Conservation (phyloP, 108 stramenopile genomes). For the Conticribra weissflogii region DNA sequence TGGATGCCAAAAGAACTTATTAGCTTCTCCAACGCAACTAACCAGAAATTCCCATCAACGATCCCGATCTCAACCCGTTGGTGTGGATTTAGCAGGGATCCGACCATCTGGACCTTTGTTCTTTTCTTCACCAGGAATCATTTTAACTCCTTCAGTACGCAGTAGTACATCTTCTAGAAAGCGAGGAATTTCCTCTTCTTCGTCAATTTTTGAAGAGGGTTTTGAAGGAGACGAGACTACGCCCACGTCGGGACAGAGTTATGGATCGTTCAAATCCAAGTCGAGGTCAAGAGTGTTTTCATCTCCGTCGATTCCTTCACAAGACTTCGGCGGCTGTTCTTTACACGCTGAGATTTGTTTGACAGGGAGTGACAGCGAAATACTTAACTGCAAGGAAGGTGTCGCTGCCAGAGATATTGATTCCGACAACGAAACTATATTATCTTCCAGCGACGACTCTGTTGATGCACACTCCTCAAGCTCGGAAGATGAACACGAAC, state of each 20-base stretch:
- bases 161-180: neutral
- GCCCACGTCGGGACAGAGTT: neutral
- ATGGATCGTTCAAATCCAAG: neutral
- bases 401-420: slow-evolving; percentile 1
- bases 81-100: neutral
- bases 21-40: neutral
- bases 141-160: neutral
- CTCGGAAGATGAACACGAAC: slow-evolving; percentile 7
- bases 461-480: slow-evolving; percentile 9
- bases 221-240: neutral
- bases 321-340: neutral
- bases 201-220: neutral
- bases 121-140: neutral
- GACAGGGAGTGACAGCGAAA: neutral
- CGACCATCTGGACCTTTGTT: neutral
- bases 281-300: neutral
- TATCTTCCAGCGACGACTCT: slow-evolving; percentile 11
- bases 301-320: neutral
- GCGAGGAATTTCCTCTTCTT: neutral
- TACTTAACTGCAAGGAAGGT: neutral
- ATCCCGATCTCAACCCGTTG: neutral
- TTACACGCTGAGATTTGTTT: neutral
- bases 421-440: slow-evolving; percentile 1
- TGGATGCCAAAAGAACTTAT: neutral
- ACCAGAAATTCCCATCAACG: neutral